Evolutionary conservation across 352 stramenopile species (phyloP).

Genomic region (Phytophthora tubulina): DNA sequence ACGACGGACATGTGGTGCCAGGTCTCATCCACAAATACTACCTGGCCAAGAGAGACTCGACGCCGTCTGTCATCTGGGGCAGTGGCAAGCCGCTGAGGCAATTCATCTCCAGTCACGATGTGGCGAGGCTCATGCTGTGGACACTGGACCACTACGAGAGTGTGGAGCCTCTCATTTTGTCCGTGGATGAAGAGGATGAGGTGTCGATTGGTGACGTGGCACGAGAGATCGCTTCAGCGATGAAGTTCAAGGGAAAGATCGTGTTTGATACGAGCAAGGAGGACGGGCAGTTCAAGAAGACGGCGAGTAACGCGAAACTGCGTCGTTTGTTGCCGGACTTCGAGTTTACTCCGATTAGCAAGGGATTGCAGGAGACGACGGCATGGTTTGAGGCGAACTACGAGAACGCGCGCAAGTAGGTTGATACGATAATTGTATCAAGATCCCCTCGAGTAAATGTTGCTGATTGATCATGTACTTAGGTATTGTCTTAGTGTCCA

Average conservation of each 20-base stretch:
- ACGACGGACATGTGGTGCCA: slow-evolving; percentile 98
- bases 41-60: slow-evolving; percentile 92
- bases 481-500: too few relatives aligned
- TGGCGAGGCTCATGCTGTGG: slow-evolving; percentile 95
- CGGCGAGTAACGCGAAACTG: slow-evolving; percentile 97
- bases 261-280: slow-evolving; percentile 94
- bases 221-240: slow-evolving; percentile 70
- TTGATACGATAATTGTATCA: not conserved
- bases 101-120: slow-evolving; percentile 98
- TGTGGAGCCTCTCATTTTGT: slow-evolving; percentile 97
- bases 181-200: slow-evolving; percentile 94
- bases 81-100: slow-evolving; percentile 95
- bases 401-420: slow-evolving; percentile 53
- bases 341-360: slow-evolving; percentile 94
- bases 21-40: slow-evolving; percentile 99
- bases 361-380: slow-evolving; percentile 75
- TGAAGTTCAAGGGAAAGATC: slow-evolving; percentile 87
- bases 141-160: slow-evolving; percentile 78
- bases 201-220: slow-evolving; percentile 96
- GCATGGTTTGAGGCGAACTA: slow-evolving; percentile 68
- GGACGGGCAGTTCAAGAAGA: slow-evolving; percentile 99
- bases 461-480: too few relatives aligned
- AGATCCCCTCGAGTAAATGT: too few relatives aligned
- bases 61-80: slow-evolving; percentile 96
- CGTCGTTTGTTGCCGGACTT: slow-evolving; percentile 89